Evolutionary conservation across 768 basidiomycete genomes (phyloP), one percentile per base, ranked within the genome.

Genomic region (Boletus tomentosulus): DNA sequence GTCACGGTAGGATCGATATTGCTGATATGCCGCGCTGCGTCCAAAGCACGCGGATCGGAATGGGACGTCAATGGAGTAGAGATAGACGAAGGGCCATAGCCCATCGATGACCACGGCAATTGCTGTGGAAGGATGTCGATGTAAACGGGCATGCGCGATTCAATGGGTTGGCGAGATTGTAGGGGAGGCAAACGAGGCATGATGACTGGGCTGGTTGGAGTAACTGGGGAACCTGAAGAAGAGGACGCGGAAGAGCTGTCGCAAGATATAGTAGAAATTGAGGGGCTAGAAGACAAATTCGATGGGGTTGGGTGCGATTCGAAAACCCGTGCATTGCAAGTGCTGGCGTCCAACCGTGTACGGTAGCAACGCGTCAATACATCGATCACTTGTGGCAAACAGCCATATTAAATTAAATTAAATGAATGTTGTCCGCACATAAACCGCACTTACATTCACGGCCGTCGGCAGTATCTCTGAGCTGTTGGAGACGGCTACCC

Each of bases 401-500:
- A 70, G 56, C 60, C 46, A 58, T 37, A 19, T 19, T 19, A 19
- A 57, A 68, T 54, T 65, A 59, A 15, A 56, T 59, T 55, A 37
- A 55, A 62, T 70, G 60, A 63, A 60, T 42, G 51, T 52, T 45
- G 61, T 51, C 63, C 65, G 67, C 61, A 64, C 46, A 67, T 42
- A 45, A 49, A 59, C 59, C 68, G 68, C 28, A 78, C 86, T 70
- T 66, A 89, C 88, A 73, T 66, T 80, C 74, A 66, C 85, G 86
- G 37, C 86, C 87, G 46, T 85, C 82, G 59, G 82, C 79, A 2
- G 86, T 85, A 67, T 90, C 87, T 60, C 86, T 73, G 49, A 90
- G 78, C 63, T 89, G 87, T 64, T 90, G 88, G 31, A 90, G 74
- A 51, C 88, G 85, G 63, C 85, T 87, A 53, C 88, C 87, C 45